A percentile compares a stretch with the other conserved stretches of the same genome.
These are phyloP conservation scores for Coemansia sp. DNA, from an alignment of 192 early-diverging fungal species.

Conservation along the genomic window DNA sequence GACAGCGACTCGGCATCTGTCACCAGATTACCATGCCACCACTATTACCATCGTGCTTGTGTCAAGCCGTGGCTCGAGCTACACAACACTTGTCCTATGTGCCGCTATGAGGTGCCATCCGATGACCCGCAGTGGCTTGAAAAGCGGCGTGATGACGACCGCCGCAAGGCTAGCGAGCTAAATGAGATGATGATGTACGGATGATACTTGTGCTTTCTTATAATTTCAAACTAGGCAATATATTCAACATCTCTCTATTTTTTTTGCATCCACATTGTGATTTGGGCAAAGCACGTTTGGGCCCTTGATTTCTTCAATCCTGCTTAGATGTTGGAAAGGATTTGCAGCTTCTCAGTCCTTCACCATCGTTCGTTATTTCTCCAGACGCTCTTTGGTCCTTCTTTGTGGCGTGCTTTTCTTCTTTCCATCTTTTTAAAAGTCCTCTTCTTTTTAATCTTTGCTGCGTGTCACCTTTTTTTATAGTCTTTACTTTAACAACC, in stretches of 20 bases:
- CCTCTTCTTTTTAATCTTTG: conserved; percentile 3
- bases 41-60: conserved; percentile 39
- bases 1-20: background rate
- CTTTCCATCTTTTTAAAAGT: background rate
- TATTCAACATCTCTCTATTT: background rate
- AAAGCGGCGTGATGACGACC: conserved; percentile 37
- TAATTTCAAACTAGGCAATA: too few species aligned
- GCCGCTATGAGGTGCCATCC: conserved; percentile 45
- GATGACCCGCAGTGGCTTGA: conserved; percentile 52
- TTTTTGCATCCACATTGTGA: background rate
- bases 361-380: background rate
- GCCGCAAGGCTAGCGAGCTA: conserved; percentile 19
- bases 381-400: background rate
- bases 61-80: conserved; percentile 52
- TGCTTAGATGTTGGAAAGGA: background rate
- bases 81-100: conserved; percentile 56
- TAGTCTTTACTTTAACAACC: background rate
- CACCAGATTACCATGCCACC: conserved; percentile 40
- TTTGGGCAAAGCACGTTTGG: background rate
- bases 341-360: conserved; percentile 1
- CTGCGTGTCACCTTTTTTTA: background rate
- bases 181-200: conserved; percentile 51
- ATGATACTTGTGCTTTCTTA: background rate
- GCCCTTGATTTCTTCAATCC: background rate
- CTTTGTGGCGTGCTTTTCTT: background rate